Evolutionary conservation across 345 rosid species (phyloP), one percentile per base, ranked within the genome.

Genomic region (Melaleuca quinquenervia): DNA sequence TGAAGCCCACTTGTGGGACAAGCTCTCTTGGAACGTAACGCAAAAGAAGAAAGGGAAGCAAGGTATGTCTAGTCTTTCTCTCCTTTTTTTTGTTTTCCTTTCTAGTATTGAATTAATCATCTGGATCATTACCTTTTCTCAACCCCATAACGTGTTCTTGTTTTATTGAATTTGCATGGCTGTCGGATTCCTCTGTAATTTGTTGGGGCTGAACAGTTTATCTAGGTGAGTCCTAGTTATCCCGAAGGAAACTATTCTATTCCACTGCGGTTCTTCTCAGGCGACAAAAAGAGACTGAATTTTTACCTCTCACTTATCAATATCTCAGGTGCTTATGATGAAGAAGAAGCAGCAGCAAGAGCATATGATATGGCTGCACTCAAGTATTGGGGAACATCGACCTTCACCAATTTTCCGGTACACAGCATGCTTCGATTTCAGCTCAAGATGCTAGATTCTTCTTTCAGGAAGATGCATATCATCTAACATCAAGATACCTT

Each of bases 1-100:
- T 84, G 96, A 93, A 89, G 96, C 96, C 45, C 96, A 92, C 82
- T 64, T 94, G 88, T 94, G 96, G 96, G 96, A 94, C 85, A 94
- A 94, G 89, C 89, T 91, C 9, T 92, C 95, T 3, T 94, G 96
- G 95, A 94, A 93, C 82, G 89, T 89, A 56, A 90, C 96, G 48
- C 96, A 93, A 87, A 93, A 90, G 90, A 93, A 93, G 91, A 94
- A 93, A 89, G 96, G 96, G 52, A 93, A 93, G 90, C 95, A 94
- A 92, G 94, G 96, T 88, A 83, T 41, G 50, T 87, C 52, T 26
- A 41, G 1, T 22, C 18, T 27, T 11, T 20, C 58, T 16, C 6
- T 5, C 32, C 27, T 78, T 50, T 27, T 44, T 44, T 16, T 82
- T 50, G 29, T 60, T 41, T 29, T 56, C 24, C 5, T 74, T 52